Evolutionary conservation across 768 basidiomycete genomes (phyloP).

Genomic region (Naematelia encephala): DNA sequence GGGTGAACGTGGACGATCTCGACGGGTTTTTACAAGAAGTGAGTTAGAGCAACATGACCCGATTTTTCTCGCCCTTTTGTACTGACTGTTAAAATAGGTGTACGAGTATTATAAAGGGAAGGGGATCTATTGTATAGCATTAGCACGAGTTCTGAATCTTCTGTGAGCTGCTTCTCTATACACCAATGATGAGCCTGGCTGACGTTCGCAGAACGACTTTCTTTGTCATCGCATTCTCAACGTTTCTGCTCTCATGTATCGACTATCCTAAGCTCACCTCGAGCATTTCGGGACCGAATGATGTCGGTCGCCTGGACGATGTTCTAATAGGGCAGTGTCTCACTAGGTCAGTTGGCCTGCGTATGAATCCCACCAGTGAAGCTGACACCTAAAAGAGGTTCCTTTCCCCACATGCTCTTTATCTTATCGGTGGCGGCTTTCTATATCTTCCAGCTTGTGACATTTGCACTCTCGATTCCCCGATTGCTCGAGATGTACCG

Average conservation of each 20-base stretch:
- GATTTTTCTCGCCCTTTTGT: neutral
- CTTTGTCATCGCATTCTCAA: slow-evolving; percentile 97
- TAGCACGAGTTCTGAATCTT: slow-evolving; percentile 86
- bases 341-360: slow-evolving; percentile 61
- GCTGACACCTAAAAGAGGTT: slow-evolving; percentile 22
- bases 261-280: slow-evolving; percentile 79
- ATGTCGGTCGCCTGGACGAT: slow-evolving; percentile 67
- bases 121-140: slow-evolving; percentile 90
- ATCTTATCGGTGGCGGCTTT: slow-evolving; percentile 70
- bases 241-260: slow-evolving; percentile 89
- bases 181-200: neutral
- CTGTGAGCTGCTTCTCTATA: slow-evolving; percentile 62
- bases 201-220: slow-evolving; percentile 73
- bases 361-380: neutral
- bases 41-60: slow-evolving; percentile 10
- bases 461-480: slow-evolving; percentile 69
- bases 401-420: slow-evolving; percentile 43
- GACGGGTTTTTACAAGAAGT: slow-evolving; percentile 93
- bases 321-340: slow-evolving; percentile 80
- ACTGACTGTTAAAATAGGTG: slow-evolving; percentile 40
- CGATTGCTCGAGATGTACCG: slow-evolving; percentile 90
- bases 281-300: slow-evolving; percentile 52
- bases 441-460: slow-evolving; percentile 81
- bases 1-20: slow-evolving; percentile 98
- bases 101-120: slow-evolving; percentile 96